Base-by-base conservation (phyloP, 805 yeast genomes). In the Torulaspora indica region DNA sequence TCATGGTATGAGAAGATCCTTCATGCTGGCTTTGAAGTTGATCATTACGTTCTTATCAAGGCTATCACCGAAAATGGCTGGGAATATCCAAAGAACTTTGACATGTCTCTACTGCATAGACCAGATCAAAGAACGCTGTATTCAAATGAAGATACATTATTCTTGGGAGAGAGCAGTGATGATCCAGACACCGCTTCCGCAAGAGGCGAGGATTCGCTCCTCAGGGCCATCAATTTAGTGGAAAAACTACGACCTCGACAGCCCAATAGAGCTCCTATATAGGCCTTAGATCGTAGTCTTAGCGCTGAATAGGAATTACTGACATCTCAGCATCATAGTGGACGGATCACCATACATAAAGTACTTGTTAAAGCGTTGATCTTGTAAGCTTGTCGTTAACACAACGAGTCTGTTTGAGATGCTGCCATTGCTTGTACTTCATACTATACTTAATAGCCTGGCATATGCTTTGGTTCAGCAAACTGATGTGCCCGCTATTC, bases 1-100 rank as follows among this genome's bases (percentile, higher is more conserved):
- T 12, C 45, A 5, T 63, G 67, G 67, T 63, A 61, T 35, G 20
- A 50, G 23, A 60, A 51, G 38, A 53, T 61, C 9, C 22, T 52
- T 5, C 25, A 42, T n/a, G 57, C 55, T 8, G 53, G 55, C 3
- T 62, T 56, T 24, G 45, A 50, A 9, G 39, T 63, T 7, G 49
- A 41, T 13, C 63, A 63, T 42, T 32, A 34, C 17, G 15, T 42
- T 3, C 29, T 63, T 15, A 45, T 62, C 12, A 36, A 53, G 30
- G 40, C 47, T 5, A 48, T 56, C 2, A 31, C 43, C 7, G 42
- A 47, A 29, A 41, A 56, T 17, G 47, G 43, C 13, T 63, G 67
- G 67, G 52, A 53, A 23, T 44, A 56, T 6, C 66, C 66, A 5
- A 28, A 29, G 15, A 23, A 44, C 20, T 48, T 55, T 25, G 53